Evolutionary conservation across 1,284 basidiomycete genomes (phyloP).

Genomic region (Microbotryum violaceum): DNA sequence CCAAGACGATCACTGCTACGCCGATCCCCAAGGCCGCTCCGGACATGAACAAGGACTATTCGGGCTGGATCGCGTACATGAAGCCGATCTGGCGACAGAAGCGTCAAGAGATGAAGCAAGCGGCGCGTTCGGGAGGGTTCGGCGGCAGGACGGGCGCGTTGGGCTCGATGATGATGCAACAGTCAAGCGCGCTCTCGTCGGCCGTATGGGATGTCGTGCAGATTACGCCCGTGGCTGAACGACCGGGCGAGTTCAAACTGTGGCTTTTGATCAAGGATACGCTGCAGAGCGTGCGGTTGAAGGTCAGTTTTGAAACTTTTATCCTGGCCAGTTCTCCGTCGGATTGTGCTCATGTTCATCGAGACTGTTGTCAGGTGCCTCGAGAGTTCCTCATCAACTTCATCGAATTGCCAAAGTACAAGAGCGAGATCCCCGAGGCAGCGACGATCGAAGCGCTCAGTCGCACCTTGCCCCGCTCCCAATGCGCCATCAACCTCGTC

Average conservation of each 20-base stretch:
- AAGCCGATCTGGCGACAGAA: conserved; percentile 68
- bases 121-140: conserved; percentile 8
- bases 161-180: conserved; percentile 66
- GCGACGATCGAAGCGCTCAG: conserved; percentile 70
- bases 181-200: conserved; percentile 55
- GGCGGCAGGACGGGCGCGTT: conserved; percentile 32
- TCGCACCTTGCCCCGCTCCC: conserved; percentile 71
- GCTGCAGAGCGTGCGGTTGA: conserved; percentile 68
- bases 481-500: conserved; percentile 71
- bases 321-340: conserved; percentile 11
- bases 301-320: conserved; percentile 46
- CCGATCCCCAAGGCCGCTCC: conserved; percentile 38
- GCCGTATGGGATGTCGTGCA: conserved; percentile 90
- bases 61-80: conserved; percentile 71
- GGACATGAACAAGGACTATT: conserved; percentile 52
- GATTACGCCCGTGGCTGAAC: conserved; percentile 54
- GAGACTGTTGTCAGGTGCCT: too few relatives aligned
- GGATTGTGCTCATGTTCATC: conserved; percentile 12
- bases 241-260: conserved; percentile 75
- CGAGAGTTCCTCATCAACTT: conserved; percentile 30
- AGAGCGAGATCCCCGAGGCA: conserved; percentile 55
- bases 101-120: conserved; percentile 49
- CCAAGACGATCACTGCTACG: conserved; percentile 32
- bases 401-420: conserved; percentile 45
- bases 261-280: conserved; percentile 83